These are phyloP conservation scores for Fusarium sp. DNA, from an alignment of 2,329 filamentous ascomycete species.

Conservation along the genomic window DNA sequence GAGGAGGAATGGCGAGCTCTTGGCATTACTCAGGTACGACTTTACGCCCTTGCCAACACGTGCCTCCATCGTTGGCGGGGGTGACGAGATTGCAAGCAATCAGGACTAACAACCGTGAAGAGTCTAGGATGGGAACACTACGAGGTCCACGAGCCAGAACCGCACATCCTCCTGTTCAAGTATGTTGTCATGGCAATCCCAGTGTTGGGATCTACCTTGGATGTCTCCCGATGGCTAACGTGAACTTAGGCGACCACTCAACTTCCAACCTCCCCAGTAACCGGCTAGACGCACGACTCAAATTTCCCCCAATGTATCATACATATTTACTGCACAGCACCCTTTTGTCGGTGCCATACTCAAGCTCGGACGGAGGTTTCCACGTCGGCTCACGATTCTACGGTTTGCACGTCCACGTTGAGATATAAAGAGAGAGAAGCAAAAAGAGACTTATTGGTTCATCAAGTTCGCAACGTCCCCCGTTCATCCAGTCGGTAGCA, in stretches of 20 bases:
- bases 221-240: not conserved
- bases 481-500: conserved; percentile 30
- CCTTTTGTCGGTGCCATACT: conserved; percentile 31
- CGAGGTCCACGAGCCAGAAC: conserved; percentile 98
- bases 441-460: conserved; percentile 41
- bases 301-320: conserved; percentile 40
- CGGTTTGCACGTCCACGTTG: conserved; percentile 38
- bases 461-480: conserved; percentile 30
- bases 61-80: not conserved
- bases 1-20: conserved; percentile 98
- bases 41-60: not conserved
- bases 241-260: conserved; percentile 75
- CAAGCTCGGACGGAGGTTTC: conserved; percentile 25
- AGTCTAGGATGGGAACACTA: conserved; percentile 99
- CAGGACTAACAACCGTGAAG: conserved; percentile 55
- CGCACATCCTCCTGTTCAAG: conserved; percentile 99
- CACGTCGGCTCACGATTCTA: conserved; percentile 40
- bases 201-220: not conserved
- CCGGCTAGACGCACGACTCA: conserved; percentile 21
- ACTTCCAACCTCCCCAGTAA: conserved; percentile 77
- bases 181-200: conserved; percentile 58
- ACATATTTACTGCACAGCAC: conserved; percentile 39
- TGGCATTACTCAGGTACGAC: conserved; percentile 90
- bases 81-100: not conserved
- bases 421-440: conserved; percentile 39